phyloP scores from a whole-genome alignment of 2,329 filamentous ascomycete species.

The Penicillium verrucosum region DNA sequence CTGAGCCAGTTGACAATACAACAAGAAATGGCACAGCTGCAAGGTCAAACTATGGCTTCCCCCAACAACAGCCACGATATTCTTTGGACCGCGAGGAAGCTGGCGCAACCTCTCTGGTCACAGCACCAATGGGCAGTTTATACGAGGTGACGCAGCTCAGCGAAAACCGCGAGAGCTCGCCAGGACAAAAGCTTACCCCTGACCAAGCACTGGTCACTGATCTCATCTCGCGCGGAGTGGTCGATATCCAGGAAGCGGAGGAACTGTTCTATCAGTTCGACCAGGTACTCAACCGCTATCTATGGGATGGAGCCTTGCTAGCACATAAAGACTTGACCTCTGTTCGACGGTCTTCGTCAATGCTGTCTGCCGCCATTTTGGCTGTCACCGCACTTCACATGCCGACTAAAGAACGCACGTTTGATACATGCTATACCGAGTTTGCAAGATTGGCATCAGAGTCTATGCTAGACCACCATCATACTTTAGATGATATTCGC shows the following conservation, averaged over 20 bases:
- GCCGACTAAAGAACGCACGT: conserved; percentile 45
- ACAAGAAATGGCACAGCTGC: conserved; percentile 15
- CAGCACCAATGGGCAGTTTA: conserved; percentile 47
- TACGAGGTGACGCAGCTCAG: conserved; percentile 49
- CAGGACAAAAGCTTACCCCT: conserved; percentile 30
- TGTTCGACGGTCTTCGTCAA: conserved; percentile 48
- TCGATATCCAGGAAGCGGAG: conserved; percentile 45
- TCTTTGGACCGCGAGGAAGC: conserved; percentile 38
- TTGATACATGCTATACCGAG: conserved; percentile 51
- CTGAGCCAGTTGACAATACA: conserved; percentile 15
- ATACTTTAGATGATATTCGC: conserved; percentile 51
- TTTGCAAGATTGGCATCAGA: conserved; percentile 52
- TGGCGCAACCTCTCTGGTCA: conserved; percentile 38
- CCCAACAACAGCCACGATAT: conserved; percentile 31
- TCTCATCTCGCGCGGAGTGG: conserved; percentile 50
- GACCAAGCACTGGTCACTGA: conserved; percentile 43
- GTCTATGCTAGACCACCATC: conserved; percentile 52
- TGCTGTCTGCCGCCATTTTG: conserved; percentile 44
- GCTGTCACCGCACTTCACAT: conserved; percentile 53
- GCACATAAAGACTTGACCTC: conserved; percentile 47
- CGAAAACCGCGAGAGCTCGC: conserved; percentile 36
- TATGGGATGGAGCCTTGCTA: conserved; percentile 45
- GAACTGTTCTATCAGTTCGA: conserved; percentile 42
- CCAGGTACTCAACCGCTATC: conserved; percentile 41
- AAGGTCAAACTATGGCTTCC: conserved; percentile 22